Conservation (phyloP, 805 yeast species). For the Candida lessepsii region DNA sequence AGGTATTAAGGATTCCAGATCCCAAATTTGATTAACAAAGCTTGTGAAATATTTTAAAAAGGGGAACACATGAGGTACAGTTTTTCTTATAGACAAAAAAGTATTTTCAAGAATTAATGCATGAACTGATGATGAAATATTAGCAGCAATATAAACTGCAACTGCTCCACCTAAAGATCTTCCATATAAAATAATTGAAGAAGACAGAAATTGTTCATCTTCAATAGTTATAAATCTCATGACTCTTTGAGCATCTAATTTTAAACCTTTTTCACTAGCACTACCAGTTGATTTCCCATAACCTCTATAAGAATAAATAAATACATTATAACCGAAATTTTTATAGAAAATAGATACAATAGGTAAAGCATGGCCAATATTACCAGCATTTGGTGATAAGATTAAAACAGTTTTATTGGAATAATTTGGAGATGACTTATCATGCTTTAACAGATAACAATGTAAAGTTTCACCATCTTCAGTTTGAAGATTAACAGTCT, state of each 20-base stretch:
- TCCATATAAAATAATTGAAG: conserved; percentile 72
- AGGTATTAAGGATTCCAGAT: conserved; percentile 61
- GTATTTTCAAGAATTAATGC: conserved; percentile 86
- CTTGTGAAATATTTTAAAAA: conserved; percentile 50
- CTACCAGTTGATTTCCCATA: conserved; percentile 79
- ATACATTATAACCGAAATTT: conserved; percentile 67
- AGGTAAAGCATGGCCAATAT: conserved; percentile 88
- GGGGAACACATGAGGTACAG: conserved; percentile 74
- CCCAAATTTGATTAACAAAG: conserved; percentile 82
- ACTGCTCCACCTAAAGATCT: conserved; percentile 96
- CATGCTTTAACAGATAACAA: conserved; percentile 59
- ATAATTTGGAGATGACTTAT: conserved; percentile 34
- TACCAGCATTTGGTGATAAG: conserved; percentile 92
- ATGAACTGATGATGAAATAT: conserved; percentile 47
- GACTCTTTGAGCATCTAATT: conserved; percentile 75
- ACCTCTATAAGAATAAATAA: conserved; percentile 87
- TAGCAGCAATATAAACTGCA: conserved; percentile 75
- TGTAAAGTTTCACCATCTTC: conserved; percentile 68
- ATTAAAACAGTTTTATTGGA: conserved; percentile 69
- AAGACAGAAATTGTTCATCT: conserved; percentile 51
- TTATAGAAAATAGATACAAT: conserved; percentile 68
- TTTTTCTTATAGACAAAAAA: conserved; percentile 70
- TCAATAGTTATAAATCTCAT: conserved; percentile 51
- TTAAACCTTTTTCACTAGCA: conserved; percentile 77
- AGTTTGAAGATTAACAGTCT: conserved; percentile 59